These are phyloP conservation scores for Parsonsia alboflavescens DNA, from an alignment of 257 asterid species.

Conservation along the genomic window DNA sequence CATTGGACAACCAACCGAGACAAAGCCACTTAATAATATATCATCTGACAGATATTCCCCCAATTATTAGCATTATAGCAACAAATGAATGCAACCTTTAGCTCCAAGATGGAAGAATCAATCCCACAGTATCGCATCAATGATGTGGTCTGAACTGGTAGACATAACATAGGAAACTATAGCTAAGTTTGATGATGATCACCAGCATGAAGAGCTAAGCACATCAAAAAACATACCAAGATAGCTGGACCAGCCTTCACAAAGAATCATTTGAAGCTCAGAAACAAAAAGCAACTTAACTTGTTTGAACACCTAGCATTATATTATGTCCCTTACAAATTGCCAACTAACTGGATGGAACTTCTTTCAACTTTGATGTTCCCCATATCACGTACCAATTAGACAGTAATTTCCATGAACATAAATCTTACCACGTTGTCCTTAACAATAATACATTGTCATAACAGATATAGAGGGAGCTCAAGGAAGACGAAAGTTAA, in stretches of 20 bases:
- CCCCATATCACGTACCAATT: not conserved
- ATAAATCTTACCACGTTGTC: not conserved
- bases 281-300: not conserved
- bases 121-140: not conserved
- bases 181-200: not conserved
- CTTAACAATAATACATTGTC: not conserved
- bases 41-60: not conserved
- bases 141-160: not conserved
- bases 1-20: too few species aligned
- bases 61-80: not conserved
- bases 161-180: not conserved
- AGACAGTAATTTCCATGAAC: not conserved
- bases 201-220: not conserved
- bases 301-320: conserved; percentile 6
- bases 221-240: not conserved
- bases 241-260: not conserved
- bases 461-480: not conserved
- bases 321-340: not conserved
- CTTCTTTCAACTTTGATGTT: conserved; percentile 5
- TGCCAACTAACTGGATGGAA: conserved; percentile 3
- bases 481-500: not conserved
- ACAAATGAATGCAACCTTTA: not conserved
- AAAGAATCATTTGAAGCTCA: not conserved
- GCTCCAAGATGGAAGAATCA: not conserved
- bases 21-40: too few species aligned